phyloP scores from a whole-genome alignment of 345 rosid species.

The Linum usitatissimum region DNA sequence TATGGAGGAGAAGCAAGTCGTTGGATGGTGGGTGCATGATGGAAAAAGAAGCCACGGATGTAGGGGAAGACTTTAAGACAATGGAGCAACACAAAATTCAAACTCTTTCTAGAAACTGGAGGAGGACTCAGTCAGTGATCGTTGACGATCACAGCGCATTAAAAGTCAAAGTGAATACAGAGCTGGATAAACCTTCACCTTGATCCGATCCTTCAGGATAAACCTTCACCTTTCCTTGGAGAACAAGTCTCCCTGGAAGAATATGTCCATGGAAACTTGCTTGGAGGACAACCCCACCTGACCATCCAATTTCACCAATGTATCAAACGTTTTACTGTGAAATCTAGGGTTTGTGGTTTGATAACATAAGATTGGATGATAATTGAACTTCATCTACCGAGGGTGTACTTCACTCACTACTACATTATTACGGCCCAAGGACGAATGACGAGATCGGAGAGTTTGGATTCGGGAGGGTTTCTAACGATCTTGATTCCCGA shows the following conservation, averaged over 20 bases:
- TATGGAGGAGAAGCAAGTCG: too few relatives aligned
- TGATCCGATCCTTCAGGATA: slow-evolving; percentile 62
- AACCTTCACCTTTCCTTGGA: slow-evolving; percentile 73
- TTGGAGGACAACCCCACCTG: slow-evolving; percentile 95
- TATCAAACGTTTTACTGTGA: too few relatives aligned
- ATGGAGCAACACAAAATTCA: too few relatives aligned
- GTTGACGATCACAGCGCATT: too few relatives aligned
- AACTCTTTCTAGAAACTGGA: too few relatives aligned
- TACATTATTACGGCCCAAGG: slow-evolving; percentile 35
- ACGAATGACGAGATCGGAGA: slow-evolving; percentile 62
- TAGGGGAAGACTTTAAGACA: too few relatives aligned
- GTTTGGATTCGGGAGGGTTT: slow-evolving; percentile 68
- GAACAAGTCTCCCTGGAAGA: slow-evolving; percentile 61
- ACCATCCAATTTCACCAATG: too few relatives aligned
- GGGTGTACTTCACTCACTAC: neutral
- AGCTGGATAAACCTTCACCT: too few relatives aligned
- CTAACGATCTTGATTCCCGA: slow-evolving; percentile 51
- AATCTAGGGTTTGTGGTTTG: neutral
- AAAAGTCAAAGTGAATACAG: too few relatives aligned
- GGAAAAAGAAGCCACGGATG: too few relatives aligned
- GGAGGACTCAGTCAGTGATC: too few relatives aligned
- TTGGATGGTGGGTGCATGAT: too few relatives aligned
- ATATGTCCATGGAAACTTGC: slow-evolving; percentile 90
- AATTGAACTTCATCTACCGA: neutral
- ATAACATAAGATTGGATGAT: neutral